These are phyloP conservation scores for Dendrobium officinale DNA, from an alignment of 106 monocot genomes.

Conservation along the genomic window DNA sequence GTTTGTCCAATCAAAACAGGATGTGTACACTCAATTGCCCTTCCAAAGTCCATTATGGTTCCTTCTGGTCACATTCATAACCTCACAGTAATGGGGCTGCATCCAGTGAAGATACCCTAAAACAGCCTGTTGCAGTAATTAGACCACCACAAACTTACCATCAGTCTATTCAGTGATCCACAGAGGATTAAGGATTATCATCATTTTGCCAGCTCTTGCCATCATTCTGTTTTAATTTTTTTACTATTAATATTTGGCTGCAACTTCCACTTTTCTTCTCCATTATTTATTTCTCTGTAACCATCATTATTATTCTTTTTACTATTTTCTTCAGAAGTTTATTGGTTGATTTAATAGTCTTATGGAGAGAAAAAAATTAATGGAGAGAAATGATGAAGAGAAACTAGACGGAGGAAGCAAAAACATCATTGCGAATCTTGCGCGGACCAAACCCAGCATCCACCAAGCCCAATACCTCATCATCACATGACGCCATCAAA, in stretches of 20 bases:
- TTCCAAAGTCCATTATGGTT: background rate
- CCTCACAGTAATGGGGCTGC: background rate
- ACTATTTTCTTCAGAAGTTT: background rate
- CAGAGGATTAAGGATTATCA: background rate
- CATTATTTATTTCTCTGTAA: background rate
- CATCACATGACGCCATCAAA: slow-evolving; percentile 6
- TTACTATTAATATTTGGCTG: background rate
- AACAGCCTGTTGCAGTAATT: slow-evolving; percentile 4
- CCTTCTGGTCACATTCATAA: background rate
- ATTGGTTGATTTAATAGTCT: background rate
- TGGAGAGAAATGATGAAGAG: background rate
- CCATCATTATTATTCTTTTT: background rate
- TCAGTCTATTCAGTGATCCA: background rate
- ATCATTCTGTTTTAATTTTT: background rate
- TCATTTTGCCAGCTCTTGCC: slow-evolving; percentile 1
- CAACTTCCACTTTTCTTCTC: background rate
- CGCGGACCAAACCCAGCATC: background rate
- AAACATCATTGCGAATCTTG: slow-evolving; percentile 7
- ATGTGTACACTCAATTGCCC: background rate
- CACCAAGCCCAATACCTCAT: background rate
- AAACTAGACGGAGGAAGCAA: background rate
- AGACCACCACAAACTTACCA: background rate
- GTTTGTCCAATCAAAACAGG: slow-evolving; percentile 3
- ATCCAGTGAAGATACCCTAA: background rate
- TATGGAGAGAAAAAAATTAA: background rate